These are phyloP conservation scores for Venturia aucupariae DNA, from an alignment of 2,329 filamentous ascomycete genomes.

Conservation along the genomic window DNA sequence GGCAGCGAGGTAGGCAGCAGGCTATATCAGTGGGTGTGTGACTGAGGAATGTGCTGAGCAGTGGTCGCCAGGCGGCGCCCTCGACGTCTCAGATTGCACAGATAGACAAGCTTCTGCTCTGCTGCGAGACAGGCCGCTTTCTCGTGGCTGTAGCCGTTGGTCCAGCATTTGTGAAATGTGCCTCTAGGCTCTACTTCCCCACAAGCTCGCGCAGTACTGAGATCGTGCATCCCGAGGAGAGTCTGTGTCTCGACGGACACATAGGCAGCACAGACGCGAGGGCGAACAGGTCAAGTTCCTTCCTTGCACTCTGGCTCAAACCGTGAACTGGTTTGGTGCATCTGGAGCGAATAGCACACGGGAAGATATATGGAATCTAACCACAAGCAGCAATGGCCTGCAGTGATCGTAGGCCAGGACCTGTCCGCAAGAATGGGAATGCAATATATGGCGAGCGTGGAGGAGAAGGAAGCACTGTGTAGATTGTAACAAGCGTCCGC, in stretches of 20 bases:
- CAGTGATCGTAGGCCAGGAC: not conserved
- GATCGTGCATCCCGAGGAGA: not conserved
- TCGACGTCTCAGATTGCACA: constrained; percentile 6
- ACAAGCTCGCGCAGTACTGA: not conserved
- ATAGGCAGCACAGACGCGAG: constrained; percentile 1
- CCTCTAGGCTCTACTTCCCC: not conserved
- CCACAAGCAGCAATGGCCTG: not conserved
- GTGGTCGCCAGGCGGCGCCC: not conserved
- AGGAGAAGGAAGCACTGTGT: no score
- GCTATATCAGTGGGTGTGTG: constrained; percentile 1
- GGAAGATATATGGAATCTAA: constrained; percentile 3
- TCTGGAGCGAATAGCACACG: not conserved
- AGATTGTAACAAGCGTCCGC: constrained; percentile 3
- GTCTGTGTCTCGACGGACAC: not conserved
- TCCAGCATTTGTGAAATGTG: constrained; percentile 1
- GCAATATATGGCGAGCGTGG: constrained; percentile 1
- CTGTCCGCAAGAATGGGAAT: not conserved
- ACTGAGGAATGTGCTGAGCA: not conserved
- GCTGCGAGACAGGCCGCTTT: not conserved
- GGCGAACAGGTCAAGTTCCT: constrained; percentile 2
- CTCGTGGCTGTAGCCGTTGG: not conserved
- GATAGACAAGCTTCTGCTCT: not conserved
- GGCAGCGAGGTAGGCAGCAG: not conserved
- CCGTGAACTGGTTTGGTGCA: not conserved
- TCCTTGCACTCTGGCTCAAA: constrained; percentile 9